Base-by-base conservation (phyloP, 106 monocot genomes). In the Dendrobium huoshanense region DNA sequence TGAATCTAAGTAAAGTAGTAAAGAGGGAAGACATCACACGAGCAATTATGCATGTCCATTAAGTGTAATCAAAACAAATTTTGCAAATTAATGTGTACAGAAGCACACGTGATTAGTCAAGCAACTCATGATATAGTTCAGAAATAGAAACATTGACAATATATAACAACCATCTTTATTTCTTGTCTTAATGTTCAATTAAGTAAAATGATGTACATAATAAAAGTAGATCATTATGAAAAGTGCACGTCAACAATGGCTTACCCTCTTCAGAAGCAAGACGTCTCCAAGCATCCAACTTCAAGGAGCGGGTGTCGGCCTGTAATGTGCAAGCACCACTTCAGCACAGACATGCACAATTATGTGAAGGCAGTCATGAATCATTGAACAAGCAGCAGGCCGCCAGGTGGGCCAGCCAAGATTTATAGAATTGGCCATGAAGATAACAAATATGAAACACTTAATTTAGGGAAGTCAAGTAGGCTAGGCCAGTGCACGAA, bases 201-300 rank as follows among this genome's bases (percentile, higher is more conserved):
- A 74, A 74, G 22, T 74, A 19, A 74, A 19, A 41, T 51, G 25
- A 77, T 77, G 24, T 25, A 55, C 29, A 77, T 54, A 27, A 54
- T 17, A 27, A 42, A 41, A 41, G 73, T 41, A 73, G 2, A 73
- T 41, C 17, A 73, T 41, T 16, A 42, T 19, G 5, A 56, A 5
- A 78, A 25, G 33, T 2, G 40, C 40, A 37, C 7, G 49, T 40
- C 18, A 58, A 78, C 18, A 78, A 56, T 58, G 78, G 22, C 55
- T 49, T 87, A 95, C 98, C 98, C 56, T 90, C 92, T 87, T 99
- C 98, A 67, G 49, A 81, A 58, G 95, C 91, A 89, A 99, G 95
- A 78, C 91, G 86, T 78, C 84, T 91, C 98, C 98, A 99, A 67
- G 95, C 88, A 87, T 91, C 88, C 84, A 99, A 76, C 83, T 99